Percentiles rank a stretch among this genome's conserved stretches.
These are phyloP conservation scores for Fusarium scirpi DNA, from an alignment of 2,329 filamentous ascomycete genomes.

Conservation along the genomic window DNA sequence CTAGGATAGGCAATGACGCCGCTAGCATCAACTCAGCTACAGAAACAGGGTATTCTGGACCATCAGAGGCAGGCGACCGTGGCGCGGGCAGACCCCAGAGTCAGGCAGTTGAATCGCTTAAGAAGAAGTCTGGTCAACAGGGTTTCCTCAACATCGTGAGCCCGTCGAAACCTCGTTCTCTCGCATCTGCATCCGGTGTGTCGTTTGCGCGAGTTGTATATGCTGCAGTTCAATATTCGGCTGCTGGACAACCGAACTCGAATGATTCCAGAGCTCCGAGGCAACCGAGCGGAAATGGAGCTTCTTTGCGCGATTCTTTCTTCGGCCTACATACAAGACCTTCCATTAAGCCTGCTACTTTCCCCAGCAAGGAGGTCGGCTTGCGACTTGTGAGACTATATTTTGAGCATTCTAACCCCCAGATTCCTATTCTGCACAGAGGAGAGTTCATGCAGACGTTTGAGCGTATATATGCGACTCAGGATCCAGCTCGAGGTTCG, in stretches of 20 bases:
- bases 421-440: constrained; percentile 92
- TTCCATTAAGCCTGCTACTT: constrained; percentile 84
- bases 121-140: constrained; percentile 52
- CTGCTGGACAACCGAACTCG: constrained; percentile 69
- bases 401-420: constrained; percentile 96
- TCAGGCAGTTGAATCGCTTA: constrained; percentile 51
- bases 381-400: constrained; percentile 82
- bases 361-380: constrained; percentile 82
- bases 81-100: constrained; percentile 45
- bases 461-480: constrained; percentile 80
- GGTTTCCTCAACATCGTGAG: constrained; percentile 81
- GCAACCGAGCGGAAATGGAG: constrained; percentile 61
- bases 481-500: constrained; percentile 74
- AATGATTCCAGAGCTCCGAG: constrained; percentile 44
- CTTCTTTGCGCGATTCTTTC: constrained; percentile 94
- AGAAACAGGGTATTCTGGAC: constrained; percentile 52
- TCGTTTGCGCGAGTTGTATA: constrained; percentile 96
- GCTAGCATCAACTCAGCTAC: constrained; percentile 49
- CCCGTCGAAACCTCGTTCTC: constrained; percentile 80
- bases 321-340: constrained; percentile 95
- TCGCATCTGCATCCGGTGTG: constrained; percentile 89
- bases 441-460: constrained; percentile 91
- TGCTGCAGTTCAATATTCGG: constrained; percentile 84
- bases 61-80: constrained; percentile 49
- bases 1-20: constrained; percentile 59